Conservation (phyloP, 768 basidiomycete species). For the Auriculariales sp. region DNA sequence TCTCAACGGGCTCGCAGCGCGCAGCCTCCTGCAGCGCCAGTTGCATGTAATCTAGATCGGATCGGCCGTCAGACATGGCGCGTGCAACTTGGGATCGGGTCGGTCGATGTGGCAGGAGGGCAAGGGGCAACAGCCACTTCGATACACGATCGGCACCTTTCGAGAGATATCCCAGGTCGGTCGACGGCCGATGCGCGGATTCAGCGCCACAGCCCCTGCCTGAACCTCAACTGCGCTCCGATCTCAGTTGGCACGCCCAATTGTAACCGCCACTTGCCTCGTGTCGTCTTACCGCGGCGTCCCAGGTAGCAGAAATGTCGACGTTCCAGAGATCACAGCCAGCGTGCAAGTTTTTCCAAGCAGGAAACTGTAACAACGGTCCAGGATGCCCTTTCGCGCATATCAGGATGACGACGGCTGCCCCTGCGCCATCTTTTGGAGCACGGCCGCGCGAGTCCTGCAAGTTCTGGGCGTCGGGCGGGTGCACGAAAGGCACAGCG, state of each 20-base stretch:
- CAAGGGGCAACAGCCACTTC: no score
- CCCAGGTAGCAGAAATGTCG: background rate
- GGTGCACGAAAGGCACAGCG: conserved; percentile 15
- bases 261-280: background rate
- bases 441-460: conserved; percentile 8
- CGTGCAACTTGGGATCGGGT: no score
- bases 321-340: background rate
- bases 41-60: conserved; percentile 39
- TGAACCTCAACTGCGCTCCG: no score
- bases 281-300: background rate
- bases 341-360: background rate
- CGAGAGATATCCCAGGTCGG: no score
- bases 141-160: no score
- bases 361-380: background rate
- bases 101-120: no score
- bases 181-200: no score
- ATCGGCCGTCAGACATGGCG: no score
- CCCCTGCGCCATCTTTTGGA: background rate
- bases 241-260: no score
- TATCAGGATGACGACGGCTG: background rate
- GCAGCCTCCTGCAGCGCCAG: conserved; percentile 58
- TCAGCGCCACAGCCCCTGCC: no score
- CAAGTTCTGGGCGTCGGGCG: conserved; percentile 13
- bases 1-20: conserved; percentile 51
- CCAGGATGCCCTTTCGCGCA: background rate